Conservation (phyloP, 352 stramenopile genomes). For the Phytopythium chamaehyphon region DNA sequence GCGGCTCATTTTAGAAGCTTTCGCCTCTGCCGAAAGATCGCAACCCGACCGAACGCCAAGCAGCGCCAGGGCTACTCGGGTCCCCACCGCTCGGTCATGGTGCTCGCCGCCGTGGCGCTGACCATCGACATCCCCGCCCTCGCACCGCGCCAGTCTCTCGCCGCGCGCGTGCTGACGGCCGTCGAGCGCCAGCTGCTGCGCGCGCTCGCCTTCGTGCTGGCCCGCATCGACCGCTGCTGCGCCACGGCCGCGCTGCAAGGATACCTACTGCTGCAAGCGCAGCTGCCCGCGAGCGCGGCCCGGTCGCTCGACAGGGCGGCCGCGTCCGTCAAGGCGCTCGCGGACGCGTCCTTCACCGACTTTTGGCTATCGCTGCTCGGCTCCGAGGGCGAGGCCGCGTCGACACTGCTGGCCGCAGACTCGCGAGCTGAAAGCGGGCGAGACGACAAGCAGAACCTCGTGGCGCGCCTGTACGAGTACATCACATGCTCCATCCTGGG, state of each 20-base stretch:
- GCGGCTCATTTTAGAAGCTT: too few species aligned
- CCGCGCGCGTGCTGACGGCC: slow-evolving; percentile 42
- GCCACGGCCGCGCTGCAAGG: slow-evolving; percentile 54
- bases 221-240: slow-evolving; percentile 56
- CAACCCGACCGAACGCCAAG: too few species aligned
- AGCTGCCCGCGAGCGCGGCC: slow-evolving; percentile 43
- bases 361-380: slow-evolving; percentile 69
- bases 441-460: slow-evolving; percentile 28
- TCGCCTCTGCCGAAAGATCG: too few species aligned
- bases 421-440: slow-evolving; percentile 2
- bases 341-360: slow-evolving; percentile 53
- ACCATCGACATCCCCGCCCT: too few species aligned
- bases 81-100: too few species aligned
- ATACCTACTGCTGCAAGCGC: slow-evolving; percentile 58
- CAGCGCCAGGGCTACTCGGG: too few species aligned
- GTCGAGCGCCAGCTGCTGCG: slow-evolving; percentile 62
- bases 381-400: slow-evolving; percentile 22
- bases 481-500: slow-evolving; percentile 43
- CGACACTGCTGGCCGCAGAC: neutral
- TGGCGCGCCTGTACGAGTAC: slow-evolving; percentile 47
- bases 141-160: slow-evolving; percentile 10
- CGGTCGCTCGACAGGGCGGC: slow-evolving; percentile 45
- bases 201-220: slow-evolving; percentile 63
- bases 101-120: too few species aligned
- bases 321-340: slow-evolving; percentile 56